phyloP scores from a whole-genome alignment of 2,329 filamentous ascomycete genomes.

The Trichoderma citrinoviride region DNA sequence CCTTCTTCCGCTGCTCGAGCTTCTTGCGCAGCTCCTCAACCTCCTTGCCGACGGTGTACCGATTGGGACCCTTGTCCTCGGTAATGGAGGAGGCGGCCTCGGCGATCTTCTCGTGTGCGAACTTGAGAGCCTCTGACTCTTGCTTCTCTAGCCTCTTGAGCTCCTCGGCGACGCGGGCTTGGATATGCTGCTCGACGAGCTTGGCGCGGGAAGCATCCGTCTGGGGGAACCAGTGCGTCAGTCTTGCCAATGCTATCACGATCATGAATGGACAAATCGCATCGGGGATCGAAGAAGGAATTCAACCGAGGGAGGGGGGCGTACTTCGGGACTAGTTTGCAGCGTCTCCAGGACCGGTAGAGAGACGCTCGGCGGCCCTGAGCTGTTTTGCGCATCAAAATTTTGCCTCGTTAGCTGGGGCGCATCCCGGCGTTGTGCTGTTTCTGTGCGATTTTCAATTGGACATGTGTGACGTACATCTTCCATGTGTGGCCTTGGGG shows the following conservation, averaged over 20 bases:
- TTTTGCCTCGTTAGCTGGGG: slow-evolving; percentile 21
- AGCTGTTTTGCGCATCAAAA: slow-evolving; percentile 32
- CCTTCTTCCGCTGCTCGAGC: slow-evolving; percentile 61
- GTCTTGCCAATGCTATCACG: not conserved
- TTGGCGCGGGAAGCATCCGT: slow-evolving; percentile 84
- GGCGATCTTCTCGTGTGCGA: slow-evolving; percentile 64
- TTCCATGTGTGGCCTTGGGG: slow-evolving; percentile 52
- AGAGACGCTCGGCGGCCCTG: slow-evolving; percentile 60
- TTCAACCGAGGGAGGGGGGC: slow-evolving; percentile 22
- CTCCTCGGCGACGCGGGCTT: slow-evolving; percentile 80
- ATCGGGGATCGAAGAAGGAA: not conserved
- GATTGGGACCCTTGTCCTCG: slow-evolving; percentile 36
- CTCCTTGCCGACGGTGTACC: slow-evolving; percentile 57
- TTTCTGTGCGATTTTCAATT: not conserved
- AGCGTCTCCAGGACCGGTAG: slow-evolving; percentile 78
- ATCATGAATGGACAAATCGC: not conserved
- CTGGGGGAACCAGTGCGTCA: slow-evolving; percentile 45
- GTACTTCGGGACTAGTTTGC: slow-evolving; percentile 82
- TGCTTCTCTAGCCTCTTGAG: slow-evolving; percentile 74
- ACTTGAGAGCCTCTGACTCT: slow-evolving; percentile 66
- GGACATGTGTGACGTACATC: slow-evolving; percentile 43
- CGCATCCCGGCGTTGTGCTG: no score
- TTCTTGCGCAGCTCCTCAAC: slow-evolving; percentile 57
- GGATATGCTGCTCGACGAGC: slow-evolving; percentile 80
- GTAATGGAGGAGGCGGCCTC: slow-evolving; percentile 59